Evolutionary conservation across 2,329 filamentous ascomycete genomes (phyloP), one percentile per base, ranked within the genome.

Genomic region (Claviceps pazoutovae): DNA sequence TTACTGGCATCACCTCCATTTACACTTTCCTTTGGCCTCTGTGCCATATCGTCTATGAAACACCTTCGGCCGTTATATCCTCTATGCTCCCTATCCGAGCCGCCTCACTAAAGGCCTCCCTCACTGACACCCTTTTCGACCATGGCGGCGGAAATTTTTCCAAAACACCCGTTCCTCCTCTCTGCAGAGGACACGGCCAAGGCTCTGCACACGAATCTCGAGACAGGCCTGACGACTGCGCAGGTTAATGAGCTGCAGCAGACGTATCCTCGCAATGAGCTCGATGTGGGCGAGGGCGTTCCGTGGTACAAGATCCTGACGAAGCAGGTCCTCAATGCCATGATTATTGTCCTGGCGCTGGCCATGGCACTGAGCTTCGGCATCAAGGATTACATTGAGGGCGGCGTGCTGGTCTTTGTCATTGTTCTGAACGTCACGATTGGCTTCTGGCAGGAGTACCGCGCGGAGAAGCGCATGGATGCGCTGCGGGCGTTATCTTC

Each of bases 291-390:
- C 19, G 80, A 76, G 30, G 78, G 78, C 30, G 81, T 89, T 47
- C 78, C 76, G 62, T 75, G 82, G 84, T 72, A 82, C 60, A 89
- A 83, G 59, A 86, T 89, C 43, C 69, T 89, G 46, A 69, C 84
- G 53, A 82, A 83, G 59, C 85, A 89, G 64, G 66, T 88, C 21
- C 78, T 82, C 62, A 89, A 89, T 71, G 84, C 85, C 53, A 88
- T 88, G 85, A 84, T 85, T 52, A 67, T 88, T 60, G 79, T 88
- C 48, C 76, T 91, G 49, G 73, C 86, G 51, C 84, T 90, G 60
- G 85, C 85, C 60, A 88, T 89, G 82, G 82, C 79, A 46, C 74
- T 83, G 42, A 81, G 78, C 55, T 86, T 84, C 63, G 80, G 75
- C 55, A 82, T 86, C 55, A 67, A 74, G 45, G 83, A 84, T 58